Base-by-base conservation (phyloP, 2,329 filamentous ascomycete species). In the Apiospora phragmitis region DNA sequence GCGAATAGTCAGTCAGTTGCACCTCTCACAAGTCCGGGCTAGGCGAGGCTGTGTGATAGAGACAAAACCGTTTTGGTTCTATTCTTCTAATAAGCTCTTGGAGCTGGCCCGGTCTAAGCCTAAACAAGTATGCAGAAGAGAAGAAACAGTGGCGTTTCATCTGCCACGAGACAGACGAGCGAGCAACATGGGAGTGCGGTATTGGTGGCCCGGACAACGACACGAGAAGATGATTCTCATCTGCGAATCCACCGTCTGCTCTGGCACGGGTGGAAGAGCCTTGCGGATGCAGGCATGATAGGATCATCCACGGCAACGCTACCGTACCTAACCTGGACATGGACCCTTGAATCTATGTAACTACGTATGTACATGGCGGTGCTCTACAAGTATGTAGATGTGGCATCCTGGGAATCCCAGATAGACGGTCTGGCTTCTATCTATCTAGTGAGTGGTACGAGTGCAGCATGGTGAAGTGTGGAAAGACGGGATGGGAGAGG, bases 221-320 rank as follows among this genome's bases (percentile, higher is more conserved):
- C 32, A n/a, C 1, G 18, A 59, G 29, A 24, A 35, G 26, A 32
- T 21, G 51, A 32, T n/a, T n/a, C 18, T 47, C 51, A 59, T 18
- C 32, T 55, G n/a, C n/a, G n/a, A n/a, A 55, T 29, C 49, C 26
- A 55, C 49, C 26, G 24, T 21, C 49, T 32, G 49, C 49, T 55
- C 49, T 55, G 49, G 24, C 49, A 55, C 49, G 26, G 49, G 49
- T 29, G 4, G 29, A 21, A 59, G 51, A 59, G 51, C 51, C 51
- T 59, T 59, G 51, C 38, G 32, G 55, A 62, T 38, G 55, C 55
- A 38, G 18, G 55, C 21, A 29, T 62, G 32, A 62, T 62, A 32
- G 55, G 55, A 62, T 62, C 55, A 62, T 62, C 55, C 55, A 62
- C 55, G 55, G 55, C 32, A 62, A n/a, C 55, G 55, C 55, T 62